These are phyloP conservation scores for Clavispora santaluciae DNA, from an alignment of 805 yeast genomes.

Conservation along the genomic window DNA sequence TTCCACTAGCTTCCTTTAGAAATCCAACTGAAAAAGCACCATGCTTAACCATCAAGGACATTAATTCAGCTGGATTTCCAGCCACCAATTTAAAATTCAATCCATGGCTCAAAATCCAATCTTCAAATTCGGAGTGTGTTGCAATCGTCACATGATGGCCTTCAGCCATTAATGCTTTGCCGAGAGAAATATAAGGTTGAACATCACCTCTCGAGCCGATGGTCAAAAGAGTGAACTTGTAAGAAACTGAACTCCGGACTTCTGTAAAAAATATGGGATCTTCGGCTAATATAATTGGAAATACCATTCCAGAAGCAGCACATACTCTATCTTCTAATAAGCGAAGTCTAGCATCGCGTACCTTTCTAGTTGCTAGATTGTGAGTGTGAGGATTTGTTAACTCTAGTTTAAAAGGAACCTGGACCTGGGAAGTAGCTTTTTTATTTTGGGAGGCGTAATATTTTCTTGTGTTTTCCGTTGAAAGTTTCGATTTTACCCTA, in stretches of 20 bases:
- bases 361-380: constrained; percentile 18
- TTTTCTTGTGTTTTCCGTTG: background rate
- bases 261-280: constrained; percentile 50
- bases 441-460: background rate
- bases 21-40: constrained; percentile 82
- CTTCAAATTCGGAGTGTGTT: constrained; percentile 76
- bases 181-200: constrained; percentile 92
- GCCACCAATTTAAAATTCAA: constrained; percentile 72
- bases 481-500: background rate
- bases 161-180: constrained; percentile 67
- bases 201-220: constrained; percentile 97
- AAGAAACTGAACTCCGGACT: constrained; percentile 49
- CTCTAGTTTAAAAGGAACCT: no score
- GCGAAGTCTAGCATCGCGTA: constrained; percentile 55
- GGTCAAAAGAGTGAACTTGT: constrained; percentile 66
- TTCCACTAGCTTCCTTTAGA: constrained; percentile 73
- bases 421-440: constrained; percentile 1
- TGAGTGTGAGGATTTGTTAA: no score
- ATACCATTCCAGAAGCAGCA: constrained; percentile 54
- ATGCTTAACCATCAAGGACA: constrained; percentile 89
- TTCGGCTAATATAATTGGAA: constrained; percentile 67
- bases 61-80: constrained; percentile 88
- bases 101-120: constrained; percentile 66
- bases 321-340: constrained; percentile 64
- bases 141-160: constrained; percentile 85